Evolutionary conservation across 202 grass and related monocot genomes (phyloP).

Genomic region (Setaria viridis): DNA sequence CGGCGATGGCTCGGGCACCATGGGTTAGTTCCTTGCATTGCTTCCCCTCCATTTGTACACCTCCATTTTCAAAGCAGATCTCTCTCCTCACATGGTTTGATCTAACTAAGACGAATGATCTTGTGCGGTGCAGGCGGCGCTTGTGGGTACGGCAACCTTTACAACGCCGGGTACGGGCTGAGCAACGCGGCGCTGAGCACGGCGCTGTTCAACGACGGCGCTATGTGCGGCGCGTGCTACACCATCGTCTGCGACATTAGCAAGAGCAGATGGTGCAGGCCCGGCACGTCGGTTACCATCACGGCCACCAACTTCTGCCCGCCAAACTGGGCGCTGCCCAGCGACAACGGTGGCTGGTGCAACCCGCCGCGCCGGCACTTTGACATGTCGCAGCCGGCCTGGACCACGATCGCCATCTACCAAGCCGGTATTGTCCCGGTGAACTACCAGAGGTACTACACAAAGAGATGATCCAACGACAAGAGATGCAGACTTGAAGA

Average conservation of each 20-base stretch:
- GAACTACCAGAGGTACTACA: constrained; percentile 36
- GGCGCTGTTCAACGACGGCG: constrained; percentile 58
- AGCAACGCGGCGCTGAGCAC: constrained; percentile 71
- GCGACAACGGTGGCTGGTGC: constrained; percentile 63
- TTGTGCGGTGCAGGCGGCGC: constrained; percentile 60
- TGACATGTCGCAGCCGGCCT: constrained; percentile 73
- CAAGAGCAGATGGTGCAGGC: constrained; percentile 34
- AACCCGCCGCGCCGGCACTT: constrained; percentile 58
- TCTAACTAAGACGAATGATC: neutral
- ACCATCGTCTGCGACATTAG: constrained; percentile 39
- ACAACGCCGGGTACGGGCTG: constrained; percentile 44
- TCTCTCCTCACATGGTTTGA: neutral
- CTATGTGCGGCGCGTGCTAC: constrained; percentile 57
- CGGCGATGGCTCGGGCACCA: constrained; percentile 67
- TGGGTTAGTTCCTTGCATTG: constrained; percentile 48
- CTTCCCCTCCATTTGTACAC: neutral
- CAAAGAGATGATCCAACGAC: neutral
- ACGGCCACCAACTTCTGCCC: constrained; percentile 52
- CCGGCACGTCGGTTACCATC: constrained; percentile 27
- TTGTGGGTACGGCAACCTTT: constrained; percentile 81
- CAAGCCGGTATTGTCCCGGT: constrained; percentile 71
- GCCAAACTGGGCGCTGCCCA: constrained; percentile 43
- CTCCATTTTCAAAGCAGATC: neutral
- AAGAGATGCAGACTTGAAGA: neutral
- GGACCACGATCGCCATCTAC: constrained; percentile 62